Evolutionary conservation across 2,329 filamentous ascomycete genomes (phyloP).

Genomic region (Penicillium sp.): DNA sequence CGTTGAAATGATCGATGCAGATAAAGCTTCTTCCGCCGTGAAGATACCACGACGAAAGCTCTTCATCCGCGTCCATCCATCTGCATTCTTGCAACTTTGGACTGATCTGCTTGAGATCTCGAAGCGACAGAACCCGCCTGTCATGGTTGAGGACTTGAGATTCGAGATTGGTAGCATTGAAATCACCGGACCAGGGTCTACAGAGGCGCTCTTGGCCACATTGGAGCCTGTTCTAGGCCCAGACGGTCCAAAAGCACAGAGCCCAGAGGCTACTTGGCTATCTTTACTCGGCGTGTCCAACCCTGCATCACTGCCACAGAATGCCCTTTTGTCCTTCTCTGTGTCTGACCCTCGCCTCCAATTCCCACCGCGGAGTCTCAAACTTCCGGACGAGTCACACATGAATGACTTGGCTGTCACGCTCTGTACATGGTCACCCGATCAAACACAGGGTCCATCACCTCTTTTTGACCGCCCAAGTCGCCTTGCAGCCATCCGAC

Average conservation of each 20-base stretch:
- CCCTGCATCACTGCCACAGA: conserved; percentile 68
- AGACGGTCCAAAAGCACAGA: conserved; percentile 30
- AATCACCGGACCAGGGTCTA: conserved; percentile 72
- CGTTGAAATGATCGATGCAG: conserved; percentile 42
- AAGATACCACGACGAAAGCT: conserved; percentile 55
- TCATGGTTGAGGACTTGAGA: conserved; percentile 67
- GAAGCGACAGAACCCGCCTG: conserved; percentile 64
- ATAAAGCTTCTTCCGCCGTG: conserved; percentile 17
- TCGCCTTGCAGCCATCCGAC: conserved; percentile 66
- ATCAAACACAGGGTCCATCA: conserved; percentile 53
- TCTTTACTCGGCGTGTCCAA: conserved; percentile 61
- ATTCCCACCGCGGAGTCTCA: conserved; percentile 68
- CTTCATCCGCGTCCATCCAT: conserved; percentile 79
- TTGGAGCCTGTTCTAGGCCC: conserved; percentile 55
- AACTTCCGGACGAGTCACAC: conserved; percentile 43
- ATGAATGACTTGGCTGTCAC: conserved; percentile 58
- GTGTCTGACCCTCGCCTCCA: conserved; percentile 78
- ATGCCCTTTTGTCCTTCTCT: conserved; percentile 72
- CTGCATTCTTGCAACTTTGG: conserved; percentile 70
- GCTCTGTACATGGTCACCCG: conserved; percentile 70
- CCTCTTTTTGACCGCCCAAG: conserved; percentile 69
- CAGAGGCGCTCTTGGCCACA: conserved; percentile 73
- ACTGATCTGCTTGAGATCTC: conserved; percentile 61
- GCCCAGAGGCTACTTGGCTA: conserved; percentile 47
- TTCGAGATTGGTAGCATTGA: conserved; percentile 75